Evolutionary conservation across 768 basidiomycete genomes (phyloP).

Genomic region (Sarcomyxa edulis): DNA sequence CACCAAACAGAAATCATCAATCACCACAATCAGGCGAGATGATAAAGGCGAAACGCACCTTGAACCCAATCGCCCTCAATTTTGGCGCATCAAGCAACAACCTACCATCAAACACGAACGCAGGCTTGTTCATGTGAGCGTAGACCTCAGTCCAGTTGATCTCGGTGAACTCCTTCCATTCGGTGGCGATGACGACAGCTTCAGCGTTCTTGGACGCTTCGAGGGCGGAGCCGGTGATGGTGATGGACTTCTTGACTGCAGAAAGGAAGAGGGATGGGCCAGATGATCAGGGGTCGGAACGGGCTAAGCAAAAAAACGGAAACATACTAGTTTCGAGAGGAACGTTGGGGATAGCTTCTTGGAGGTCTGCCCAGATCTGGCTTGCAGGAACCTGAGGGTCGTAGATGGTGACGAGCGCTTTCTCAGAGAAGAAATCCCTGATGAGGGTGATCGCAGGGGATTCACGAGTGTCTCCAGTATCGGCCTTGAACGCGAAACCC

Average conservation of each 20-base stretch:
- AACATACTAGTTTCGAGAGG: constrained; percentile 66
- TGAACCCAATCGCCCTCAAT: constrained; percentile 87
- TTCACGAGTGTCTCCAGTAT: constrained; percentile 98
- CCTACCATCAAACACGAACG: constrained; percentile 94
- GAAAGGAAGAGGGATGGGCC: constrained; percentile 4
- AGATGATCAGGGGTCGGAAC: background rate
- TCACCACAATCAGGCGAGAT: background rate
- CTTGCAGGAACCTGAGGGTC: constrained; percentile 83
- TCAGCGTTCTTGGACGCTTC: constrained; percentile 89
- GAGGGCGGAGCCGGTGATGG: constrained; percentile 67
- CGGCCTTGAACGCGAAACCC: constrained; percentile 98
- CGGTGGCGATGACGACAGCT: constrained; percentile 93
- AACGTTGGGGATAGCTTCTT: constrained; percentile 59
- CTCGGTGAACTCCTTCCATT: constrained; percentile 94
- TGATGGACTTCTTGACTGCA: constrained; percentile 85
- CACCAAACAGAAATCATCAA: constrained; percentile 5
- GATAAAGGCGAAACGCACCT: constrained; percentile 35
- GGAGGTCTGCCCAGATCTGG: constrained; percentile 85
- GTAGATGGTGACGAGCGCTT: constrained; percentile 82
- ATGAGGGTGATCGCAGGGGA: constrained; percentile 93
- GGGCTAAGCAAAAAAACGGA: constrained; percentile 2
- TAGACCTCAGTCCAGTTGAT: constrained; percentile 91
- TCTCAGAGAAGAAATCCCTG: constrained; percentile 89
- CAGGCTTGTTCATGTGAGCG: constrained; percentile 91
- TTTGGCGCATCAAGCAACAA: constrained; percentile 79